These are phyloP conservation scores for Reutealis trisperma DNA, from an alignment of 345 rosid species.

Conservation along the genomic window DNA sequence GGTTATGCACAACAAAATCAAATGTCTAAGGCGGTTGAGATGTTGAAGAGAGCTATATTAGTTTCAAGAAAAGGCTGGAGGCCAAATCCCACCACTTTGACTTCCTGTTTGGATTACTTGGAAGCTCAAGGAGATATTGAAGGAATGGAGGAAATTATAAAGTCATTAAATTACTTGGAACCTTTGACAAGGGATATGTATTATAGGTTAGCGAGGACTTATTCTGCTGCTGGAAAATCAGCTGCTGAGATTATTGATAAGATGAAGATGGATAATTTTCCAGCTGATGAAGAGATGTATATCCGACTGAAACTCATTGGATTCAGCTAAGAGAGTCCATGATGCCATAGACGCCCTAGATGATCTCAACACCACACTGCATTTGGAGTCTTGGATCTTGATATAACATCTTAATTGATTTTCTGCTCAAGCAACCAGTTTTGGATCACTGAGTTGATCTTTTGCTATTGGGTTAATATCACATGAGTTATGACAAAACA, in stretches of 20 bases:
- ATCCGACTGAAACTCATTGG: neutral
- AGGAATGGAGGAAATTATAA: conserved; percentile 21
- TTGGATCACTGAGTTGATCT: neutral
- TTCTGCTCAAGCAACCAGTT: neutral
- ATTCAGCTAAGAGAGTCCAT: neutral
- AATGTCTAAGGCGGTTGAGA: conserved; percentile 34
- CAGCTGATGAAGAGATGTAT: conserved; percentile 23
- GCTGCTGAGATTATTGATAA: conserved; percentile 20
- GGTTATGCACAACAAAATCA: conserved; percentile 22
- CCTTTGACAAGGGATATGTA: conserved; percentile 20
- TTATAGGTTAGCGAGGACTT: conserved; percentile 27
- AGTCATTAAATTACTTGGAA: conserved; percentile 17
- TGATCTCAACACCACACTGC: neutral
- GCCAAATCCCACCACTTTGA: conserved; percentile 6
- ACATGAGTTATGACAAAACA: no score
- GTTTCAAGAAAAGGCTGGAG: conserved; percentile 19
- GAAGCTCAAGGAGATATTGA: conserved; percentile 26
- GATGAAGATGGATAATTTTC: conserved; percentile 21
- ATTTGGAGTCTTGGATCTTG: neutral
- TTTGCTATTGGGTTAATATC: no score
- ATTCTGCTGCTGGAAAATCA: conserved; percentile 17
- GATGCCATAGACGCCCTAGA: neutral
- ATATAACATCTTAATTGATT: neutral
- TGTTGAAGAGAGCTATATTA: conserved; percentile 29
- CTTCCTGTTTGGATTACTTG: conserved; percentile 33